A percentile compares a stretch with the other conserved stretches of the same genome.
Evolutionary conservation across 2,329 filamentous ascomycete genomes (phyloP).

Genomic region (Tolypocladium sp.): DNA sequence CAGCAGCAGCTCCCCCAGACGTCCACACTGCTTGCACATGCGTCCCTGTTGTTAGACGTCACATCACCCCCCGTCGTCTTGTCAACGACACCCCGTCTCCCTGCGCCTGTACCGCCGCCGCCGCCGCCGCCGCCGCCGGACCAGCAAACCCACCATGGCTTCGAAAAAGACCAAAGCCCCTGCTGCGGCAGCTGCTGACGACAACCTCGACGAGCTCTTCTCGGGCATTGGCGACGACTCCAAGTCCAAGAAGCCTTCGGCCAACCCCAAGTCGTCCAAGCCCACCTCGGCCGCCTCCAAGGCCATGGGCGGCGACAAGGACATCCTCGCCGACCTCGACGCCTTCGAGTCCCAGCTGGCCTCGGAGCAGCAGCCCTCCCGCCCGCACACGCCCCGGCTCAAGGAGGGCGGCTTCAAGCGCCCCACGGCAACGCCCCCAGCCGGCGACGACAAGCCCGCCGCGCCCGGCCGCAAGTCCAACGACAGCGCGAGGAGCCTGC

Average conservation of each 20-base stretch:
- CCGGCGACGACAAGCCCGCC: slow-evolving; percentile 54
- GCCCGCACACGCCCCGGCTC: slow-evolving; percentile 75
- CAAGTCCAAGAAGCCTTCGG: slow-evolving; percentile 35
- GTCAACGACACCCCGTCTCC: neutral
- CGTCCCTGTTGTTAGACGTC: neutral
- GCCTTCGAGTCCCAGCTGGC: slow-evolving; percentile 71
- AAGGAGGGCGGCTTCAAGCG: slow-evolving; percentile 39
- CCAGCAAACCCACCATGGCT: slow-evolving; percentile 35
- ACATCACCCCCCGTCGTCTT: neutral
- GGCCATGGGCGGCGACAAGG: slow-evolving; percentile 47
- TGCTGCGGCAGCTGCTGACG: slow-evolving; percentile 41
- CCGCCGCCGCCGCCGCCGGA: neutral
- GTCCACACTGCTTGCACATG: neutral
- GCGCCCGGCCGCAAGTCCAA: slow-evolving; percentile 56
- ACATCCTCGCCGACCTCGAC: slow-evolving; percentile 82
- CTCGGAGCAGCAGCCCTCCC: slow-evolving; percentile 59
- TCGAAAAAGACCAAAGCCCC: slow-evolving; percentile 49
- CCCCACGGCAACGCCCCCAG: slow-evolving; percentile 39
- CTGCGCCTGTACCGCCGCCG: neutral
- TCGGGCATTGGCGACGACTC: slow-evolving; percentile 49
- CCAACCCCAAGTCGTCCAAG: slow-evolving; percentile 31
- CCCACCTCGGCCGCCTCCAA: slow-evolving; percentile 33
- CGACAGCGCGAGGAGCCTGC: slow-evolving; percentile 65
- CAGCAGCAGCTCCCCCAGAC: neutral
- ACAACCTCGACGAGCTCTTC: slow-evolving; percentile 58